Percentiles rank a stretch among this genome's conserved stretches.
phyloP scores from a whole-genome alignment of 306 rosid species.

The Citrullus amarus region DNA sequence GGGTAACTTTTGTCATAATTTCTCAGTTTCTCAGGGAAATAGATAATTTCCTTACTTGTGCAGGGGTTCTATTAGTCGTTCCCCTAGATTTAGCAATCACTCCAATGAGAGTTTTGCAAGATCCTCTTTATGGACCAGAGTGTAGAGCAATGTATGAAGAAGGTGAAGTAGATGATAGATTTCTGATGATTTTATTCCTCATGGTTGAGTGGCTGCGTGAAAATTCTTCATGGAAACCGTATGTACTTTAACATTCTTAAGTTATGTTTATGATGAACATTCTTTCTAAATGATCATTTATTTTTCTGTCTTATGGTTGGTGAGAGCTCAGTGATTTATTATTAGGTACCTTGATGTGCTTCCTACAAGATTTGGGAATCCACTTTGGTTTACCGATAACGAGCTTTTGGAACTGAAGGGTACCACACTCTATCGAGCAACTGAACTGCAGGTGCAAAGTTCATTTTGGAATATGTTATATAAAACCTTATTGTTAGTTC shows the following conservation, averaged over 20 bases:
- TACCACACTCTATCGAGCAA: slow-evolving; percentile 65
- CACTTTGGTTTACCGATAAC: slow-evolving; percentile 81
- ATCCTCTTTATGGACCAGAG: slow-evolving; percentile 73
- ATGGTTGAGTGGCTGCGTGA: slow-evolving; percentile 70
- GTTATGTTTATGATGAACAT: not conserved
- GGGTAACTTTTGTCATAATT: not conserved
- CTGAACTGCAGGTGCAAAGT: slow-evolving; percentile 60
- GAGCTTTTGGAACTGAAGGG: slow-evolving; percentile 81
- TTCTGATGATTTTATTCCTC: slow-evolving; percentile 62
- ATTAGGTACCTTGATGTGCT: slow-evolving; percentile 89
- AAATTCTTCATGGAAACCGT: slow-evolving; percentile 93
- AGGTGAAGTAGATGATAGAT: slow-evolving; percentile 91
- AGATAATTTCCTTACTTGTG: slow-evolving; percentile 5
- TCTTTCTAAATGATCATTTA: not conserved
- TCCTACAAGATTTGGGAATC: slow-evolving; percentile 65
- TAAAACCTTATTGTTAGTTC: not conserved
- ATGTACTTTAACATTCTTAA: slow-evolving; percentile 29
- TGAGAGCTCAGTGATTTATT: slow-evolving; percentile 17
- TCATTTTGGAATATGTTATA: not conserved
- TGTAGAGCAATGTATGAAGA: slow-evolving; percentile 85
- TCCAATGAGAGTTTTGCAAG: slow-evolving; percentile 97
- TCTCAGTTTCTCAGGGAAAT: not conserved
- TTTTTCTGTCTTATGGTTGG: slow-evolving; percentile 8
- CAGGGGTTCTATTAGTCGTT: slow-evolving; percentile 76
- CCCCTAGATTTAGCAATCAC: slow-evolving; percentile 84